Conservation (phyloP, 148 eudicot genomes). For the Simmondsia chinensis region DNA sequence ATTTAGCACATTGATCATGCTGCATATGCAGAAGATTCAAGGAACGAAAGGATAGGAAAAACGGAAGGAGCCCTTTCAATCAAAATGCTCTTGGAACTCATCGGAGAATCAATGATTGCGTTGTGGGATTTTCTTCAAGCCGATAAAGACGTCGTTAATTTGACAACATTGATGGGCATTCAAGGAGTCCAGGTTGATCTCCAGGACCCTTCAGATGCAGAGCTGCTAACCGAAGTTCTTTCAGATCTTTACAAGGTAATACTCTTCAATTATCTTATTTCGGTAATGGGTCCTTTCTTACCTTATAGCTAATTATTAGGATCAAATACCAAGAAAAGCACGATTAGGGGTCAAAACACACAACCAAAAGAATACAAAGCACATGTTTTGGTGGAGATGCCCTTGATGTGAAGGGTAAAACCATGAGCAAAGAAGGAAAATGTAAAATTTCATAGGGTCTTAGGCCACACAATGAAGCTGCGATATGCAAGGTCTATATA, state of each 20-base stretch:
- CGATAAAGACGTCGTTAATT: slow-evolving; percentile 39
- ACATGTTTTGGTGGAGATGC: too few relatives aligned
- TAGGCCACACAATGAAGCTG: too few relatives aligned
- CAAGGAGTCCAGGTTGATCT: slow-evolving; percentile 27
- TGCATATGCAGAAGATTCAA: slow-evolving; percentile 52
- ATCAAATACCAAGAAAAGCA: too few relatives aligned
- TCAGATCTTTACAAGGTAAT: slow-evolving; percentile 64
- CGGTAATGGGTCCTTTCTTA: too few relatives aligned
- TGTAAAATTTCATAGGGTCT: too few relatives aligned
- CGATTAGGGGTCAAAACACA: too few relatives aligned
- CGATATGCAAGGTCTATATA: too few relatives aligned
- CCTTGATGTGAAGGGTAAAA: too few relatives aligned
- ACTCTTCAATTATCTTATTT: too few relatives aligned
- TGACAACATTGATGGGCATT: slow-evolving; percentile 21
- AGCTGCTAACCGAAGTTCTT: slow-evolving; percentile 36
- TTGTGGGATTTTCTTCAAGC: slow-evolving; percentile 67
- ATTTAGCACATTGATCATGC: background rate
- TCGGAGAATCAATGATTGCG: slow-evolving; percentile 48
- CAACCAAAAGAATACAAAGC: too few relatives aligned
- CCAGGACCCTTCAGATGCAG: slow-evolving; percentile 34
- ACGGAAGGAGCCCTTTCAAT: slow-evolving; percentile 35
- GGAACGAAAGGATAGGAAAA: slow-evolving; percentile 23
- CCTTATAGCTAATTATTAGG: too few relatives aligned
- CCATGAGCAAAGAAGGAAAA: too few relatives aligned
- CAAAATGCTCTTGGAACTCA: slow-evolving; percentile 35